phyloP scores from a whole-genome alignment of 345 rosid species.

The Cardamine occulta region DNA sequence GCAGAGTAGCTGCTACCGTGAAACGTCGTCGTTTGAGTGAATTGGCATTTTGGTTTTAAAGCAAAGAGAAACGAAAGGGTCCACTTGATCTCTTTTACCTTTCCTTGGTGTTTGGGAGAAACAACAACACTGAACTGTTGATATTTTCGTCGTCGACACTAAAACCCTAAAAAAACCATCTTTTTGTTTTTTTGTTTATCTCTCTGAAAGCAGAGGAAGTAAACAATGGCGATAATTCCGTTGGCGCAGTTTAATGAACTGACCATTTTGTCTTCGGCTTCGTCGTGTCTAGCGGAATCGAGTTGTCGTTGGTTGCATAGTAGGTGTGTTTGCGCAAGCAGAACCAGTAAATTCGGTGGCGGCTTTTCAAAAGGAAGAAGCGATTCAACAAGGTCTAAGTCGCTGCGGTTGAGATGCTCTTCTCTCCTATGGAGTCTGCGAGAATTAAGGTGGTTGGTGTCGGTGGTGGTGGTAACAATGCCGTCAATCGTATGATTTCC shows the following conservation, averaged over 20 bases:
- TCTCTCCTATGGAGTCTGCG: constrained; percentile 75
- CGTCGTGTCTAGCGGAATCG: constrained; percentile 41
- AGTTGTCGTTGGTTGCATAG: constrained; percentile 41
- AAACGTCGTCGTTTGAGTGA: constrained; percentile 31
- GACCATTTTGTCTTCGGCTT: constrained; percentile 46
- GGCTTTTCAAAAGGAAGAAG: constrained; percentile 43
- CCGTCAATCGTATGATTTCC: constrained; percentile 97
- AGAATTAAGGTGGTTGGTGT: constrained; percentile 94
- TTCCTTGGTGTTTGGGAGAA: constrained; percentile 11
- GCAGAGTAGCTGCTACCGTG: not conserved
- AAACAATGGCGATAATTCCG: constrained; percentile 60
- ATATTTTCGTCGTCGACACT: constrained; percentile 36
- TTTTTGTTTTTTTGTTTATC: constrained; percentile 13
- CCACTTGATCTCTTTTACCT: constrained; percentile 32
- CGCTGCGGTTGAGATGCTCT: constrained; percentile 62
- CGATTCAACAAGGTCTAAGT: constrained; percentile 34
- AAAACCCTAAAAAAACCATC: constrained; percentile 41
- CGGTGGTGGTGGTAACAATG: constrained; percentile 99
- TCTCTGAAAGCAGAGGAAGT: constrained; percentile 6
- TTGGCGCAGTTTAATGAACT: constrained; percentile 56
- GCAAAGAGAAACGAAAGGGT: constrained; percentile 15
- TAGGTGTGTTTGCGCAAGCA: constrained; percentile 34
- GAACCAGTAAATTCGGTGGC: constrained; percentile 34
- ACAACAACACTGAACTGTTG: constrained; percentile 18
- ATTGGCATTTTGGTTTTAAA: not conserved